Percentiles rank a stretch among this genome's conserved stretches.
Evolutionary conservation across 2,329 filamentous ascomycete species (phyloP).

Genomic region (Lachnum nothofagi): DNA sequence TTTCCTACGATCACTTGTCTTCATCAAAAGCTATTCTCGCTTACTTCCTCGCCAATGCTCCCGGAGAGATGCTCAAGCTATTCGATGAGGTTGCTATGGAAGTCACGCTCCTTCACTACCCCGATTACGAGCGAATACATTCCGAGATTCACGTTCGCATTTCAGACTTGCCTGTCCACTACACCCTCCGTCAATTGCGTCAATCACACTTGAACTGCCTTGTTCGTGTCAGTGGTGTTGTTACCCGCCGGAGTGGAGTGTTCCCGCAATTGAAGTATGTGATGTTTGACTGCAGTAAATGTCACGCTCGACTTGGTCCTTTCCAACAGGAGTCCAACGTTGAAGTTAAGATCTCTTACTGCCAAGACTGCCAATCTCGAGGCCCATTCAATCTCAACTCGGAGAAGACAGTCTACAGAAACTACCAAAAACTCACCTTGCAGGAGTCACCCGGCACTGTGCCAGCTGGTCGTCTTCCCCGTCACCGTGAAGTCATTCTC

Average conservation of each 20-base stretch:
- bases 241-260: slow-evolving; percentile 88
- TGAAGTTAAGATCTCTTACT: slow-evolving; percentile 94
- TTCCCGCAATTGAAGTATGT: slow-evolving; percentile 98
- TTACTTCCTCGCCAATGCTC: slow-evolving; percentile 93
- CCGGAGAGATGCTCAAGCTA: slow-evolving; percentile 88
- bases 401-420: slow-evolving; percentile 96
- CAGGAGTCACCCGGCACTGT: slow-evolving; percentile 97
- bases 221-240: slow-evolving; percentile 88
- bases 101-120: slow-evolving; percentile 90
- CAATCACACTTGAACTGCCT: slow-evolving; percentile 95
- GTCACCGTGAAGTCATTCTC: slow-evolving; percentile 88
- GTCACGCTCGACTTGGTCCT: slow-evolving; percentile 82
- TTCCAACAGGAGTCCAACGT: slow-evolving; percentile 97
- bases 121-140: slow-evolving; percentile 95
- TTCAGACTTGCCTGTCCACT: slow-evolving; percentile 87
- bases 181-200: slow-evolving; percentile 89
- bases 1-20: slow-evolving; percentile 89
- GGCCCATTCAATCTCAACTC: slow-evolving; percentile 95
- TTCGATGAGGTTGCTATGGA: slow-evolving; percentile 98
- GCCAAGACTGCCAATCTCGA: slow-evolving; percentile 90
- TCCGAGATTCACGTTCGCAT: slow-evolving; percentile 97
- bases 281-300: slow-evolving; percentile 96
- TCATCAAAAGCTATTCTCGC: slow-evolving; percentile 88
- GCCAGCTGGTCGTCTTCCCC: slow-evolving; percentile 86
- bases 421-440: slow-evolving; percentile 95